Evolutionary conservation across 2,329 filamentous ascomycete genomes (phyloP).

Genomic region (Diaporthe nobilis): DNA sequence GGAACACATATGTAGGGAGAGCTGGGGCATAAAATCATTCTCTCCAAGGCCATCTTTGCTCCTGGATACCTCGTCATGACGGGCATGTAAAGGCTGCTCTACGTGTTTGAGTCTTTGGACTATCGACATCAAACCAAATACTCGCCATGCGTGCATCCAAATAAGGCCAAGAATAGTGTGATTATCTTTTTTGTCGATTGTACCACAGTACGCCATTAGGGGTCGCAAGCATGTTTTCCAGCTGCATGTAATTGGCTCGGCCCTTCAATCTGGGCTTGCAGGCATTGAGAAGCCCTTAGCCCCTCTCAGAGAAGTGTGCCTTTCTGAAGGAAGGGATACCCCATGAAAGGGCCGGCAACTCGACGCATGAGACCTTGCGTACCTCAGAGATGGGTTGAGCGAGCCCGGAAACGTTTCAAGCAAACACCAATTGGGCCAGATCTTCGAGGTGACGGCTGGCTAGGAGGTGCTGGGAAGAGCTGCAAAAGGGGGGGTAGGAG

Average conservation of each 20-base stretch:
- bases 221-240: not conserved
- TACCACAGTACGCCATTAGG: not conserved
- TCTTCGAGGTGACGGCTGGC: not conserved
- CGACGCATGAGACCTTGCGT: slow-evolving; percentile 16
- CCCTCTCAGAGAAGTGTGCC: slow-evolving; percentile 14
- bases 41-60: not conserved
- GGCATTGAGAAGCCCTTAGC: not conserved
- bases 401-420: slow-evolving; percentile 25
- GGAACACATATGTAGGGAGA: not conserved
- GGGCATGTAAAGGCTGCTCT: not conserved
- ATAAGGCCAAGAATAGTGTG: too few relatives aligned
- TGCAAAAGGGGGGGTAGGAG: not conserved
- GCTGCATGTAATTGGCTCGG: not conserved
- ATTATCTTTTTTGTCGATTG: not conserved
- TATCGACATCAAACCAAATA: not conserved
- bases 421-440: slow-evolving; percentile 7
- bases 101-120: not conserved
- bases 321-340: slow-evolving; percentile 13
- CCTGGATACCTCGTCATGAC: not conserved
- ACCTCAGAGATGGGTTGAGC: slow-evolving; percentile 30
- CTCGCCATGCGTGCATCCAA: not conserved
- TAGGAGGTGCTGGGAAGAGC: not conserved
- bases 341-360: not conserved
- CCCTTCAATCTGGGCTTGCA: not conserved
- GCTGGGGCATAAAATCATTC: not conserved